Evolutionary conservation across 371 early-diverging fungal species (phyloP), one percentile per base, ranked within the genome.

Genomic region (Mucor racemosus): DNA sequence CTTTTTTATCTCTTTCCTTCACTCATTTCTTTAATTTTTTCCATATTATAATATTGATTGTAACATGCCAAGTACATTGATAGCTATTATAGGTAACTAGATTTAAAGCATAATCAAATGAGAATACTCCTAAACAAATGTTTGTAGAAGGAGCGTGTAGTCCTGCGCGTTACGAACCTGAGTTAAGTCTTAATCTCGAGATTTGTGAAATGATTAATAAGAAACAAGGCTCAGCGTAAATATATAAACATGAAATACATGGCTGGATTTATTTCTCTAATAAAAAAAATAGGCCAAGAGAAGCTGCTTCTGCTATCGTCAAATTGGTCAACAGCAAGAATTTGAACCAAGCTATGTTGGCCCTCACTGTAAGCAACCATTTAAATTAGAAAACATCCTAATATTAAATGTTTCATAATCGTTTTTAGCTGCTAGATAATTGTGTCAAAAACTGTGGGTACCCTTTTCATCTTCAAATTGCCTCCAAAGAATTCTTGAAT

Each of bases 361-460:
- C 95, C 8, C 84, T 97, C 58, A 85, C 87, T 54, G 93, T 92
- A 86, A 73, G 66, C n/a, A 6, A 3, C 7, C 41, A 17, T 17
- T 35, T 14, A 7, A 15, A 38, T 38, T 21, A 26, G 19, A 48
- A 6, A 17, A 6, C 17, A n/a, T 44, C 13, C 13, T 17, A 14
- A 44, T 7, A 21, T 44, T 31, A 8, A 36, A 19, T 31, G 42
- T 46, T 38, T 40, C 15, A 40, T 33, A 6, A 21, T 57, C n/a
- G n/a, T 8, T 1, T 7, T 14, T 62, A 93, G 94, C 88, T 98
- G 6, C 84, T 99, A 62, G 99, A 99, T 79, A 91, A 91, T 65
- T 94, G 96, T 73, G 94, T 97, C 64, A 98, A 98, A 79, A 98
- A 99, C 78, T 98, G 98, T 75, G 98, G 98, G 0, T 95, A 97